Conservation (phyloP, 1,139 yeast genomes). For the Eremothecium gossypii region DNA sequence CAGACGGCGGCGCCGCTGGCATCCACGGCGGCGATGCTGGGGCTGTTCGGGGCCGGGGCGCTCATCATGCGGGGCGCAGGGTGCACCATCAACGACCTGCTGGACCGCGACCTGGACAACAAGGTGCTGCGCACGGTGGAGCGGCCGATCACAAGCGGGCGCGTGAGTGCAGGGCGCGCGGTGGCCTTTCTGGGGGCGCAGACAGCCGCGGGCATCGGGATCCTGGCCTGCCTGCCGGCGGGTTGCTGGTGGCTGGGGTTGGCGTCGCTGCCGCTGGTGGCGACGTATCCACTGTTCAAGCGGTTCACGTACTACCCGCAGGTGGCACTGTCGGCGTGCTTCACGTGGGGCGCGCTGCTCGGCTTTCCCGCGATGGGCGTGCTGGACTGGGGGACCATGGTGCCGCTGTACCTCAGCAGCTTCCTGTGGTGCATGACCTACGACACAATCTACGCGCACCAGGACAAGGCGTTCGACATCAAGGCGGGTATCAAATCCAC, state of each 20-base stretch:
- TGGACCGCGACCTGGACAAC: conserved; percentile 73
- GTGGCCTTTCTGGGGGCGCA: conserved; percentile 62
- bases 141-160: conserved; percentile 85
- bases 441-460: conserved; percentile 96
- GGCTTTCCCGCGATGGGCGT: conserved; percentile 97
- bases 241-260: conserved; percentile 83
- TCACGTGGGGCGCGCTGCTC: conserved; percentile 89
- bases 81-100: conserved; percentile 85
- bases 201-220: conserved; percentile 63
- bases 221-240: conserved; percentile 62
- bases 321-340: conserved; percentile 67
- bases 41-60: conserved; percentile 74
- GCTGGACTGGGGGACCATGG: conserved; percentile 63
- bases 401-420: conserved; percentile 67
- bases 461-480: conserved; percentile 81
- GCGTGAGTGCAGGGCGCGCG: conserved; percentile 68
- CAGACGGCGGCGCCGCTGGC: conserved; percentile 58
- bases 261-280: conserved; percentile 67
- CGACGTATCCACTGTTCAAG: conserved; percentile 86
- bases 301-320: conserved; percentile 95
- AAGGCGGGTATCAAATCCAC: conserved; percentile 90
- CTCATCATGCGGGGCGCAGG: conserved; percentile 96
- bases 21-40: conserved; percentile 48
- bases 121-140: conserved; percentile 81
- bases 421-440: conserved; percentile 92